Evolutionary conservation across 805 yeast species (phyloP).

Genomic region (Ogataea parapolymorpha): DNA sequence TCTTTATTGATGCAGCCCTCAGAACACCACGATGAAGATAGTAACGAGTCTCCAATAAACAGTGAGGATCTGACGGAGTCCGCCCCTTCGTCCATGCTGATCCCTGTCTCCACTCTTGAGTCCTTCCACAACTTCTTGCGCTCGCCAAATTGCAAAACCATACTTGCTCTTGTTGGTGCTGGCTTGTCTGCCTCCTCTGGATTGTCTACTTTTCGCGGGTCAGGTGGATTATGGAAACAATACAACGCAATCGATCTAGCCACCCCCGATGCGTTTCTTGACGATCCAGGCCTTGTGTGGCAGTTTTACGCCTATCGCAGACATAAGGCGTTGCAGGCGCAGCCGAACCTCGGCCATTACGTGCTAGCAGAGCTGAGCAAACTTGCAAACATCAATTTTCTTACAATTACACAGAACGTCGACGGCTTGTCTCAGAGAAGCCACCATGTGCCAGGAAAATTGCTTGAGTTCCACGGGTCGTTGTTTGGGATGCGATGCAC

Average conservation of each 20-base stretch:
- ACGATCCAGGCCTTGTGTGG: conserved; percentile 87
- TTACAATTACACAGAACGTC: conserved; percentile 80
- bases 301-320: conserved; percentile 77
- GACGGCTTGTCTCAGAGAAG: conserved; percentile 73
- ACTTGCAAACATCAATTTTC: conserved; percentile 35
- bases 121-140: conserved; percentile 44
- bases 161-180: conserved; percentile 74
- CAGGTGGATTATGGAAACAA: conserved; percentile 73
- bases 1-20: background rate
- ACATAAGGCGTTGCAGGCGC: conserved; percentile 57
- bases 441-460: conserved; percentile 48
- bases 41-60: background rate
- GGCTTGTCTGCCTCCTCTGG: conserved; percentile 81
- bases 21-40: conserved; percentile 1
- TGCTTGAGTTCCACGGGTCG: conserved; percentile 77
- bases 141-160: conserved; percentile 39
- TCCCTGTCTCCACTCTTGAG: conserved; percentile 4
- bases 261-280: conserved; percentile 85
- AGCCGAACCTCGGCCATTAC: conserved; percentile 71
- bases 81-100: background rate
- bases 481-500: conserved; percentile 74
- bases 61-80: background rate
- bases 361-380: conserved; percentile 64
- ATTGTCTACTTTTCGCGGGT: conserved; percentile 66
- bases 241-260: conserved; percentile 81